Percentiles rank a stretch among this genome's conserved stretches.
These are phyloP conservation scores for Tylopilus intermedius DNA, from an alignment of 768 basidiomycete genomes.

Conservation along the genomic window DNA sequence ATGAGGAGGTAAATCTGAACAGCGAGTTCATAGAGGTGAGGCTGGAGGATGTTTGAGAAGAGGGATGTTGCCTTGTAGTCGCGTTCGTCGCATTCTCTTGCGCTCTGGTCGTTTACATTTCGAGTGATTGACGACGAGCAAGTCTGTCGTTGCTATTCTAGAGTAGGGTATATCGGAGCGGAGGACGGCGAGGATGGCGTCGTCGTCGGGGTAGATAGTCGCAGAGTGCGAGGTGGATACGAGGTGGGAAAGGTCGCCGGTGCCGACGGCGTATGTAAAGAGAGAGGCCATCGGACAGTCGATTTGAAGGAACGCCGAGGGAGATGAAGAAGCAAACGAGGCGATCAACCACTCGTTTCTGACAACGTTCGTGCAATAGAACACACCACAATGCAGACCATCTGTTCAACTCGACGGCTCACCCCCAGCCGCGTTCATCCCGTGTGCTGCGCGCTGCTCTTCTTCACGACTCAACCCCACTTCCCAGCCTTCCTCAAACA, in stretches of 20 bases:
- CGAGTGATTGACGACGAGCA: slow-evolving; percentile 83
- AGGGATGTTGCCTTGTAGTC: slow-evolving; percentile 76
- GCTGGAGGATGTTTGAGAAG: slow-evolving; percentile 63
- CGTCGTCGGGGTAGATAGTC: slow-evolving; percentile 82
- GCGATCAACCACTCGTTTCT: too few species aligned
- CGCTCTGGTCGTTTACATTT: slow-evolving; percentile 63
- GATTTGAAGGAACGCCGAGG: slow-evolving; percentile 12
- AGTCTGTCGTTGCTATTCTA: slow-evolving; percentile 60
- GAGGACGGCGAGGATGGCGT: slow-evolving; percentile 73
- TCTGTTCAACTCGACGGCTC: too few species aligned
- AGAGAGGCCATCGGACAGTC: slow-evolving; percentile 25
- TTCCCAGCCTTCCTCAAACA: slow-evolving; percentile 73
- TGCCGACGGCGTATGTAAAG: slow-evolving; percentile 56
- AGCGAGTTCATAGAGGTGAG: slow-evolving; percentile 86
- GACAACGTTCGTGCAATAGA: too few species aligned
- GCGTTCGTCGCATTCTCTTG: slow-evolving; percentile 78
- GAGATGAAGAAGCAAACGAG: neutral
- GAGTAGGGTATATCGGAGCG: slow-evolving; percentile 83
- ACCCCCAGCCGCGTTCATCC: too few species aligned
- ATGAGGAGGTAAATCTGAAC: slow-evolving; percentile 78
- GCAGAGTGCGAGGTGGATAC: slow-evolving; percentile 65
- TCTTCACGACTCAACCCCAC: slow-evolving; percentile 39
- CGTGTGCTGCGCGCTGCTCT: too few species aligned
- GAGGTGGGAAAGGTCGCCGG: slow-evolving; percentile 75
- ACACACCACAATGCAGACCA: neutral